phyloP scores from a whole-genome alignment of 2,329 filamentous ascomycete species.

The Zymoseptoria passerinii region DNA sequence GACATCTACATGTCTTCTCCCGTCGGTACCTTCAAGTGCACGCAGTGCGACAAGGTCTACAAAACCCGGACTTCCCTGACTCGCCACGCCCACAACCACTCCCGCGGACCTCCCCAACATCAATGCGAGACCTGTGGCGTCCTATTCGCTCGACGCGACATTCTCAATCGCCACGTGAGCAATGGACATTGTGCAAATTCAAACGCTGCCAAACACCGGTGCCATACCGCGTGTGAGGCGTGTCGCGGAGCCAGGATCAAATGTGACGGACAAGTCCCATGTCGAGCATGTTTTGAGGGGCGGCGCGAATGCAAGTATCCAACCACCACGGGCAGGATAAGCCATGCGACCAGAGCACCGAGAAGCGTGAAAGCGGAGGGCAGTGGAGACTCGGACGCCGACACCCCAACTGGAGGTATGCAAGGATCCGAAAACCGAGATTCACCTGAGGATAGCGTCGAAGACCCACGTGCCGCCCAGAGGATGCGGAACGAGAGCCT shows the following conservation, averaged over 20 bases:
- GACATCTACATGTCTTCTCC: neutral
- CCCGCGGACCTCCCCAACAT: conserved; percentile 5
- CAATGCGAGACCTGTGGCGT: conserved; percentile 10
- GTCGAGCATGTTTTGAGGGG: conserved; percentile 6
- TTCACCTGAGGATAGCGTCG: neutral
- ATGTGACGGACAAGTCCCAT: conserved; percentile 12
- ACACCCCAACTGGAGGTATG: neutral
- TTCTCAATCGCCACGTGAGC: conserved; percentile 10
- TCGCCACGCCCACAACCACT: conserved; percentile 13
- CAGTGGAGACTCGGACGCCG: neutral
- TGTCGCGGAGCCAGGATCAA: conserved; percentile 12
- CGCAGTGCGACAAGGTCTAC: conserved; percentile 12
- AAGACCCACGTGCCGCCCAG: neutral
- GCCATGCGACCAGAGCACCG: conserved; percentile 5
- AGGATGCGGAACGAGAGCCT: neutral
- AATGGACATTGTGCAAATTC: conserved; percentile 8
- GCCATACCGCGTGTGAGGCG: conserved; percentile 13
- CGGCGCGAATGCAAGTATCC: conserved; percentile 10
- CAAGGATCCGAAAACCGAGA: neutral
- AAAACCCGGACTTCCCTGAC: conserved; percentile 13
- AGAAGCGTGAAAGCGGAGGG: neutral
- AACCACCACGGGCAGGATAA: conserved; percentile 8
- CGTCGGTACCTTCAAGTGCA: conserved; percentile 9
- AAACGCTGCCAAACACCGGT: conserved; percentile 4
- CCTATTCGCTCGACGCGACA: conserved; percentile 12